These are phyloP conservation scores for Butyriboletus loyo DNA, from an alignment of 768 basidiomycete species.

Conservation along the genomic window DNA sequence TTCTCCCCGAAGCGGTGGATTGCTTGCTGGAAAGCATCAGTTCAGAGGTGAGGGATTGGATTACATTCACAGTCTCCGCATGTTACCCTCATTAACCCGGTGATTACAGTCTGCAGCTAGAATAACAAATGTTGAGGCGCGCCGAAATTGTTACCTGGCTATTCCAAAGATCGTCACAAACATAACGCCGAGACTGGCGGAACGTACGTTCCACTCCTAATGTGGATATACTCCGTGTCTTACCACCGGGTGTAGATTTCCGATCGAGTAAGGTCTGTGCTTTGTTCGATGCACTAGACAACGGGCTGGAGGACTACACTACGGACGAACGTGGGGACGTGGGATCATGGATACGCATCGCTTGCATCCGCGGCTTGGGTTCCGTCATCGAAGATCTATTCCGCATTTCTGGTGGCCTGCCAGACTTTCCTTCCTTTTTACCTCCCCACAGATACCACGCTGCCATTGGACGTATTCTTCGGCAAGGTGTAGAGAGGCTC, in stretches of 20 bases:
- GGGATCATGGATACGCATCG: slow-evolving; percentile 90
- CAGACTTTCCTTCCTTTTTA: slow-evolving; percentile 56
- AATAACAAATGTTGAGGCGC: slow-evolving; percentile 52
- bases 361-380: slow-evolving; percentile 66
- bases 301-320: slow-evolving; percentile 86
- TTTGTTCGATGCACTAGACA: slow-evolving; percentile 55
- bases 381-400: slow-evolving; percentile 52
- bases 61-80: slow-evolving; percentile 19
- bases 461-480: slow-evolving; percentile 67
- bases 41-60: slow-evolving; percentile 42
- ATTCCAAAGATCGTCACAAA: slow-evolving; percentile 47
- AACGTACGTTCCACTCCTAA: slow-evolving; percentile 40
- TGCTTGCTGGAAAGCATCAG: slow-evolving; percentile 63
- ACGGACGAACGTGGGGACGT: slow-evolving; percentile 95
- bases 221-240: slow-evolving; percentile 8
- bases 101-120: slow-evolving; percentile 32
- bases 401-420: slow-evolving; percentile 37
- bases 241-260: slow-evolving; percentile 40
- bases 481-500: slow-evolving; percentile 87
- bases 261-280: slow-evolving; percentile 42
- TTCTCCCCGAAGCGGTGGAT: slow-evolving; percentile 49
- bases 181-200: slow-evolving; percentile 40
- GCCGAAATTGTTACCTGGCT: slow-evolving; percentile 51
- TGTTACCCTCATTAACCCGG: slow-evolving; percentile 18
- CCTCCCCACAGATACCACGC: slow-evolving; percentile 54